Percentiles rank a stretch among this genome's conserved stretches.
Evolutionary conservation across 2,329 filamentous ascomycete species (phyloP).

Genomic region (Exophiala spinifera): DNA sequence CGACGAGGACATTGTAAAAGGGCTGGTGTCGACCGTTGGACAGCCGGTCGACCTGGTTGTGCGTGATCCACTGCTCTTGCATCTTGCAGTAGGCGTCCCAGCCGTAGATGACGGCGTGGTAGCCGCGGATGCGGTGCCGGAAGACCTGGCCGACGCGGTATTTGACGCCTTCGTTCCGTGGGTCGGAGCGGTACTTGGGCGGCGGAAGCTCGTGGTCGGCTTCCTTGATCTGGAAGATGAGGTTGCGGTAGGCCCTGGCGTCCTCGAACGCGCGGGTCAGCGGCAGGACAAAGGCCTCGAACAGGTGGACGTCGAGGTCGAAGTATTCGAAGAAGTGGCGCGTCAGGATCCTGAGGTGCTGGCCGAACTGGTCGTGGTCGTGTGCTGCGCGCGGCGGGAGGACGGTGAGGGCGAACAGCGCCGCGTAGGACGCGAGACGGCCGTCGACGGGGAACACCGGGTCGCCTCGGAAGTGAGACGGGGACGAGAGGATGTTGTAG

Average conservation of each 20-base stretch:
- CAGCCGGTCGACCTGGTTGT: constrained; percentile 61
- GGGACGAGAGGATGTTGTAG: constrained; percentile 75
- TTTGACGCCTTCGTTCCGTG: constrained; percentile 44
- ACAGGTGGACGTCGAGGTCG: constrained; percentile 68
- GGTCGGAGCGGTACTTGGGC: constrained; percentile 27
- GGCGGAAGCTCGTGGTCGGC: constrained; percentile 48
- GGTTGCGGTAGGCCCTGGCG: constrained; percentile 46
- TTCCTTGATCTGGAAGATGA: constrained; percentile 54
- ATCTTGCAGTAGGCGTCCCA: constrained; percentile 67
- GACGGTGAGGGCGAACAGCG: constrained; percentile 67
- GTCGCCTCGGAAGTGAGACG: constrained; percentile 51
- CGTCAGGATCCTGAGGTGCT: constrained; percentile 63
- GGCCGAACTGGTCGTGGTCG: constrained; percentile 57
- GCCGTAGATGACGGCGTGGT: constrained; percentile 79
- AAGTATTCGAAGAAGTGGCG: constrained; percentile 63
- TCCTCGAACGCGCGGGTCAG: constrained; percentile 54
- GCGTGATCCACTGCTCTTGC: constrained; percentile 62
- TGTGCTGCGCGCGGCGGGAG: constrained; percentile 46
- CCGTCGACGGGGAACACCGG: constrained; percentile 49
- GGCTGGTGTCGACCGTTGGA: constrained; percentile 62
- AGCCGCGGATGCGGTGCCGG: constrained; percentile 73
- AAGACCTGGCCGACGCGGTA: constrained; percentile 82
- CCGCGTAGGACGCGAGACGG: constrained; percentile 65
- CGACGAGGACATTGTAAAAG: constrained; percentile 81
- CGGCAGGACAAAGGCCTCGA: constrained; percentile 66